A percentile compares a stretch with the other conserved stretches of the same genome.
Conservation (phyloP, 2,329 filamentous ascomycete genomes). For the Ophiostoma piceae region DNA sequence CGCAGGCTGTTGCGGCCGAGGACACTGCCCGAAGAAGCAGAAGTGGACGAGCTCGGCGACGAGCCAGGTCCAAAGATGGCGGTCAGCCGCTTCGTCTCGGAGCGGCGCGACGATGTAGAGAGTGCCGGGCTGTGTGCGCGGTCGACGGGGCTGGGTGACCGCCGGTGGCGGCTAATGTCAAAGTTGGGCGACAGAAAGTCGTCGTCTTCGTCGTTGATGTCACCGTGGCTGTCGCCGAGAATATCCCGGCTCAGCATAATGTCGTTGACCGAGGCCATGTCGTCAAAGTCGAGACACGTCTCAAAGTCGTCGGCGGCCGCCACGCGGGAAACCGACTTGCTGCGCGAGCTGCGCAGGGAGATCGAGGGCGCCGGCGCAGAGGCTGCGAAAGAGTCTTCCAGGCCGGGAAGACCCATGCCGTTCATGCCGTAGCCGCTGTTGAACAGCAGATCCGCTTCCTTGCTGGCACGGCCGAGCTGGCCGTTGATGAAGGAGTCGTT, state of each 20-base stretch:
- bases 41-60: neutral
- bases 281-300: slow-evolving; percentile 9
- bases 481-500: slow-evolving; percentile 33
- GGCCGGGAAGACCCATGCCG: slow-evolving; percentile 36
- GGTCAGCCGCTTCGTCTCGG: neutral
- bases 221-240: neutral
- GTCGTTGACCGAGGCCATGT: neutral
- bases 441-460: slow-evolving; percentile 39
- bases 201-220: neutral
- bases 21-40: neutral
- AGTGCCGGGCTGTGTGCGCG: neutral
- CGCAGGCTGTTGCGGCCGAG: neutral
- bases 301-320: neutral
- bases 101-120: slow-evolving; percentile 5
- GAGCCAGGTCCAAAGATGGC: neutral
- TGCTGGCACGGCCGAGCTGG: slow-evolving; percentile 30
- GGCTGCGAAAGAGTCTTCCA: slow-evolving; percentile 29
- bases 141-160: neutral
- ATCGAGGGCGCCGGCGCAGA: slow-evolving; percentile 18
- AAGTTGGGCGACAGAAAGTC: neutral
- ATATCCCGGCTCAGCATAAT: neutral
- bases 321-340: neutral
- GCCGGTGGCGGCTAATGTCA: slow-evolving; percentile 4
- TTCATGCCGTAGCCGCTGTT: slow-evolving; percentile 35
- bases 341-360: neutral